phyloP scores from a whole-genome alignment of 306 rosid genomes.

The Begonia masoniana region DNA sequence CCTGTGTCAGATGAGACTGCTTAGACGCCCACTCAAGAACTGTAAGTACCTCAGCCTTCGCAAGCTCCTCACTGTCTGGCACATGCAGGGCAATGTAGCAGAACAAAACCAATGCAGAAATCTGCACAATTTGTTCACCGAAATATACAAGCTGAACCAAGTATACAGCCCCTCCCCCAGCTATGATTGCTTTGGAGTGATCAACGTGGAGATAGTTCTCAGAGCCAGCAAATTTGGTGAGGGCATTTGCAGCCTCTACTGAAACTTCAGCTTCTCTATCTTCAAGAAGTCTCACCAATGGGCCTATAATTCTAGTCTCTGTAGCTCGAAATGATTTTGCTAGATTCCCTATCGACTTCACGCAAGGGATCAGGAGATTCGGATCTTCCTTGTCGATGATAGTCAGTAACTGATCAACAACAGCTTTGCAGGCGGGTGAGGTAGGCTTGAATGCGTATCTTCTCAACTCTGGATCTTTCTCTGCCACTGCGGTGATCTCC shows the following conservation, averaged over 20 bases:
- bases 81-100: conserved; percentile 78
- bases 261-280: conserved; percentile 63
- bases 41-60: conserved; percentile 52
- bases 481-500: conserved; percentile 86
- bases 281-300: conserved; percentile 70
- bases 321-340: conserved; percentile 86
- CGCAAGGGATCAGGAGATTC: conserved; percentile 62
- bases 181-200: conserved; percentile 74
- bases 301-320: conserved; percentile 68
- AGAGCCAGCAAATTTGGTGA: conserved; percentile 56
- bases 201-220: conserved; percentile 71
- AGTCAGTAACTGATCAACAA: conserved; percentile 62
- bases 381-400: conserved; percentile 61
- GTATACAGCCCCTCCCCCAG: conserved; percentile 63
- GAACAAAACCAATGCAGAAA: conserved; percentile 48
- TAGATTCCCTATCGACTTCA: conserved; percentile 63
- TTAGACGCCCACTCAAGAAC: conserved; percentile 89
- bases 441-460: conserved; percentile 85
- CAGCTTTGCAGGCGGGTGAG: conserved; percentile 89
- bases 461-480: conserved; percentile 73
- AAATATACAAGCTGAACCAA: conserved; percentile 82
- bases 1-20: conserved; percentile 50
- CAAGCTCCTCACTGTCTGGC: conserved; percentile 85
- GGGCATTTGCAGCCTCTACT: conserved; percentile 56
- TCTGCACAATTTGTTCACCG: conserved; percentile 63